Evolutionary conservation across 495 filamentous ascomycete species (phyloP).

Genomic region (Aspergillus campestris): DNA sequence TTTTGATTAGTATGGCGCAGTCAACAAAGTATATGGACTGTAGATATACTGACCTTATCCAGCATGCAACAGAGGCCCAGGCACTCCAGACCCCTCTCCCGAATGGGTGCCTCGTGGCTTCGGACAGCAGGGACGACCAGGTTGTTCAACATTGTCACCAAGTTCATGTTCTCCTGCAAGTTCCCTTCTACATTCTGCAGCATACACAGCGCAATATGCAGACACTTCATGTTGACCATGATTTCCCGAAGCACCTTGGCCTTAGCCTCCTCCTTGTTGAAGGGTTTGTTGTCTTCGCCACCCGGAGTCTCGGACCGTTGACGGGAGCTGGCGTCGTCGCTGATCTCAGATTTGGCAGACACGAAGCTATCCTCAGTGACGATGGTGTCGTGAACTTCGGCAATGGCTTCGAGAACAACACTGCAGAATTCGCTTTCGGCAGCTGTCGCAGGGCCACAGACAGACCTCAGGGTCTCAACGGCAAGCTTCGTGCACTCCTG

Average conservation of each 20-base stretch:
- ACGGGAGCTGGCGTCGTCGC: slow-evolving; percentile 44
- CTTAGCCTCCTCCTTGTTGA: slow-evolving; percentile 66
- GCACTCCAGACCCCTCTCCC: slow-evolving; percentile 82
- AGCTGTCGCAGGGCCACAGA: slow-evolving; percentile 66
- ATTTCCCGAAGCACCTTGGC: slow-evolving; percentile 80
- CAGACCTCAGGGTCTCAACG: slow-evolving; percentile 69
- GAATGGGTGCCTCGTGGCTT: slow-evolving; percentile 84
- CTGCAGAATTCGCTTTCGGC: slow-evolving; percentile 92
- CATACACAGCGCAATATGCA: slow-evolving; percentile 97
- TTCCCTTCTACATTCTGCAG: slow-evolving; percentile 80
- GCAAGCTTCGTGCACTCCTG: slow-evolving; percentile 87
- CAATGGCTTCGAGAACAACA: slow-evolving; percentile 84
- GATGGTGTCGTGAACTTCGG: slow-evolving; percentile 91
- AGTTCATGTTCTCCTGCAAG: slow-evolving; percentile 74
- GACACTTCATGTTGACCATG: slow-evolving; percentile 95
- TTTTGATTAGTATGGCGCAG: slow-evolving; percentile 7
- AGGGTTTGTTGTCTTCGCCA: slow-evolving; percentile 36
- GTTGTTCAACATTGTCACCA: slow-evolving; percentile 94
- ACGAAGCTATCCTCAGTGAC: slow-evolving; percentile 80
- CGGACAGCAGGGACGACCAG: slow-evolving; percentile 90
- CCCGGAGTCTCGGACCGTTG: slow-evolving; percentile 34
- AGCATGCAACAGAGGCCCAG: slow-evolving; percentile 86
- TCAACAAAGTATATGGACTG: not conserved
- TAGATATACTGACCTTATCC: slow-evolving; percentile 52
- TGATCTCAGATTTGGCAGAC: slow-evolving; percentile 78